Base-by-base conservation (phyloP, 768 basidiomycete species). In the Royoungia palumana region DNA sequence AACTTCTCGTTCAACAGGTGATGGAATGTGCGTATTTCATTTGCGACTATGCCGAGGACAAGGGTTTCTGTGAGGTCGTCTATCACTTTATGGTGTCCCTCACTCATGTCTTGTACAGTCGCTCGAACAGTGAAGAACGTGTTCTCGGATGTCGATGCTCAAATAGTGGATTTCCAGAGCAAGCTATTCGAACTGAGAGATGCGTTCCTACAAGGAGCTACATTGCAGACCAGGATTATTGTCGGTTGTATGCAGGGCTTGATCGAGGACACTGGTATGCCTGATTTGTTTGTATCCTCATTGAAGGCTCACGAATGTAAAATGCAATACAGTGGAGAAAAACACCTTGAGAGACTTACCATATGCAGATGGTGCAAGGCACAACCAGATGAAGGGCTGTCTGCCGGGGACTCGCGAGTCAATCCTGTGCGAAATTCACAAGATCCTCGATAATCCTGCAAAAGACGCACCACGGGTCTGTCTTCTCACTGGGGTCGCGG, bases 341-440 rank as follows among this genome's bases (percentile, higher is more conserved):
- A 13, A 16, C 28, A 42, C 46, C 30, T 27, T 59, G 9, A 47
- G 51, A 8, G 45, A 32, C 46, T 47, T 57, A 47, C 41, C 44
- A 5, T 47, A 47, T 27, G 38, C 38, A 2, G 22, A 39, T 6
- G 57, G 54, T 14, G 54, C 55, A 34, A 40, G 44, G 5, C 56
- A 50, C 22, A 19, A 14, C 19, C 34, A 2, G 5, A 25, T n/a
- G n/a, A 25, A 25, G 24, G 24, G 24, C 24, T n/a, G n/a, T n/a
- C n/a, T n/a, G n/a, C n/a, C n/a, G n/a, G n/a, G n/a, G n/a, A n/a
- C n/a, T n/a, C n/a, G n/a, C n/a, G n/a, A n/a, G n/a, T n/a, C n/a
- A n/a, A n/a, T n/a, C n/a, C n/a, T n/a, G n/a, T n/a, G n/a, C n/a
- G n/a, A n/a, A n/a, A n/a, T n/a, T n/a, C n/a, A n/a, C n/a, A n/a